Evolutionary conservation across 2,329 filamentous ascomycete genomes (phyloP).

Genomic region (Thielaviopsis musarum): DNA sequence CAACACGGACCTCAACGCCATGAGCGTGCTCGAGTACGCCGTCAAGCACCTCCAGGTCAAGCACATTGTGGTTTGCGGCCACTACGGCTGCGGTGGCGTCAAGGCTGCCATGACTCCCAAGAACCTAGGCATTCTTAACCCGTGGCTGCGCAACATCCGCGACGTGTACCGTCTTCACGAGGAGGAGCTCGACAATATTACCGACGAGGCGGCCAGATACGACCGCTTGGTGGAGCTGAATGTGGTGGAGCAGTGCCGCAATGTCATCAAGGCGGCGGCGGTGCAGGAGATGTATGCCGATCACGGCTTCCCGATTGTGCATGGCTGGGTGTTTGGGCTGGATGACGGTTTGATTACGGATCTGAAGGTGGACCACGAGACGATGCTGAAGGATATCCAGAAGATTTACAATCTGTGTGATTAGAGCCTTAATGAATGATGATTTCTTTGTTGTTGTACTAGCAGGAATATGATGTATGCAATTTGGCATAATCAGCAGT

Average conservation of each 20-base stretch:
- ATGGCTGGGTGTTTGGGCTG: slow-evolving; percentile 60
- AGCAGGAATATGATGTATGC: too few species aligned
- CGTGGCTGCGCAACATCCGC: slow-evolving; percentile 58
- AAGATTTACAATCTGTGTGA: slow-evolving; percentile 45
- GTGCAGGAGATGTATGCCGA: slow-evolving; percentile 55
- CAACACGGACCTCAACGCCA: slow-evolving; percentile 62
- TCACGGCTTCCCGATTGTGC: slow-evolving; percentile 50
- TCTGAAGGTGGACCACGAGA: slow-evolving; percentile 44
- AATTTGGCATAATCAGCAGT: too few species aligned
- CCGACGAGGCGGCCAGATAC: slow-evolving; percentile 42
- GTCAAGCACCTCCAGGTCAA: slow-evolving; percentile 67
- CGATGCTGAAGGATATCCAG: slow-evolving; percentile 37
- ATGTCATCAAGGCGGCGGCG: slow-evolving; percentile 61
- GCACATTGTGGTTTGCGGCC: slow-evolving; percentile 64
- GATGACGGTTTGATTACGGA: slow-evolving; percentile 50
- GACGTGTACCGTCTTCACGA: slow-evolving; percentile 59
- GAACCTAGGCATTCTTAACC: slow-evolving; percentile 54
- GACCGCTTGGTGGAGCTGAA: slow-evolving; percentile 69
- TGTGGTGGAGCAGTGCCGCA: slow-evolving; percentile 60
- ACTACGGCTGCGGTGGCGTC: slow-evolving; percentile 64
- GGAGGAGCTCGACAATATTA: slow-evolving; percentile 47
- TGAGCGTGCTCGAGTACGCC: slow-evolving; percentile 74
- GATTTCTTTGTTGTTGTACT: too few species aligned
- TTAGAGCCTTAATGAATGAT: too few species aligned
- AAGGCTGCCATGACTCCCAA: slow-evolving; percentile 57